Percentiles rank a stretch among this genome's conserved stretches.
Evolutionary conservation across 1,284 basidiomycete genomes (phyloP).

Genomic region (Chalciporus sp.): DNA sequence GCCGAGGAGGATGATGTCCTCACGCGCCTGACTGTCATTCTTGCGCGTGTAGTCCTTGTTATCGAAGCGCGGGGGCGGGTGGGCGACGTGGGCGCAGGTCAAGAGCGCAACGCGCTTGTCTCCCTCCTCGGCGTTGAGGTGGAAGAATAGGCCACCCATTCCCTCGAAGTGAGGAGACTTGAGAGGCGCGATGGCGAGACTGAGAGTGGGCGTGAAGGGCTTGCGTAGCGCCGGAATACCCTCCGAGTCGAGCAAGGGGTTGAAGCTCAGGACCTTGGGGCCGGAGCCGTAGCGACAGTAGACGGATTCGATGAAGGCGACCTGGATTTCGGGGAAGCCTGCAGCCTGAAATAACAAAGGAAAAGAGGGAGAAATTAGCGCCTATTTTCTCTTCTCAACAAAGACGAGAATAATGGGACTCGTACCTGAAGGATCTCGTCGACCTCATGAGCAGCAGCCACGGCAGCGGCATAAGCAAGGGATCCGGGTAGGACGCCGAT

Average conservation of each 20-base stretch:
- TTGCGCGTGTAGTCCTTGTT: constrained; percentile 20
- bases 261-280: constrained; percentile 27
- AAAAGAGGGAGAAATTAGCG: no score
- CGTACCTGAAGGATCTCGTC: constrained; percentile 7
- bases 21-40: constrained; percentile 13
- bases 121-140: not conserved
- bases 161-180: no score
- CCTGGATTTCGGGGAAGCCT: constrained; percentile 11
- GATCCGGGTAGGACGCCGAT: constrained; percentile 32
- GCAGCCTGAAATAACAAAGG: constrained; percentile 4
- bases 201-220: no score
- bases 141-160: constrained; percentile 4
- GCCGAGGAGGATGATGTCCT: constrained; percentile 31
- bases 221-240: constrained; percentile 27
- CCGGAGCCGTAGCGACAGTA: constrained; percentile 19
- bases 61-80: not conserved
- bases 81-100: not conserved
- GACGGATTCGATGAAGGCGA: constrained; percentile 1
- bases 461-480: constrained; percentile 27
- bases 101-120: not conserved
- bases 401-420: no score
- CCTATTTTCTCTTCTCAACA: no score
- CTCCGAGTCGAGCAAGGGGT: constrained; percentile 13
- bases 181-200: no score
- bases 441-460: constrained; percentile 21